These are phyloP conservation scores for Farysia itapuensis DNA, from an alignment of 1,284 basidiomycete genomes.

Conservation along the genomic window DNA sequence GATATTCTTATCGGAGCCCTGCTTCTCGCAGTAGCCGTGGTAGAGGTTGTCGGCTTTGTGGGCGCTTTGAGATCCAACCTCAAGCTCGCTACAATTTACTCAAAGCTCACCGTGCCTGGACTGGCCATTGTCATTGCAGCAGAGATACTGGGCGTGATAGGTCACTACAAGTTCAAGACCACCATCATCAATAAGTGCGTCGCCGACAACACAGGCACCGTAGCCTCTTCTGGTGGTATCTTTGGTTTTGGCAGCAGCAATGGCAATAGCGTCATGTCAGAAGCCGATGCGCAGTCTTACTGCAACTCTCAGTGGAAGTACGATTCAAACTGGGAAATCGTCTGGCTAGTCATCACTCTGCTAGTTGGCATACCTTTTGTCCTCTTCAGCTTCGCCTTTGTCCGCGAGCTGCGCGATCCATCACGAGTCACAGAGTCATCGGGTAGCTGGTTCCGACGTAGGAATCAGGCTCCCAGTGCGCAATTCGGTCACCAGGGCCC, in stretches of 20 bases:
- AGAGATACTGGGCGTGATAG: conserved; percentile 41
- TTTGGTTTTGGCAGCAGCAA: conserved; percentile 5
- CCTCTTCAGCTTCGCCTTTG: conserved; percentile 47
- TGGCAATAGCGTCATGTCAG: conserved; percentile 15
- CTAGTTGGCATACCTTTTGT: conserved; percentile 42
- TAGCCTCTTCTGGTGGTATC: conserved; percentile 2
- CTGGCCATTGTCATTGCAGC: conserved; percentile 29
- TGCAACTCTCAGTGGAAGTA: conserved; percentile 35
- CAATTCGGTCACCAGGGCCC: conserved; percentile 16
- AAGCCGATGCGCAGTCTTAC: conserved; percentile 27
- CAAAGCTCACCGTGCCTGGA: conserved; percentile 21
- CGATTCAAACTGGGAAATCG: conserved; percentile 36
- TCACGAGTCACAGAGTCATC: conserved; percentile 13
- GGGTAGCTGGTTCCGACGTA: conserved; percentile 19
- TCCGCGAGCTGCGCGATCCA: conserved; percentile 41
- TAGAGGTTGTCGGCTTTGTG: conserved; percentile 42
- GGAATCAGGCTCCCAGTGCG: conserved; percentile 23
- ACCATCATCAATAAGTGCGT: conserved; percentile 40
- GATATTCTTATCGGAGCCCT: conserved; percentile 35
- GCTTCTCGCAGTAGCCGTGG: conserved; percentile 22
- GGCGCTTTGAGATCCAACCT: conserved; percentile 34
- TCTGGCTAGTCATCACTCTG: conserved; percentile 42
- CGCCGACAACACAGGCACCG: conserved; percentile 28
- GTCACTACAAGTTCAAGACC: conserved; percentile 35
- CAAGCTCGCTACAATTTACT: conserved; percentile 22